A percentile compares a stretch with the other conserved stretches of the same genome.
Conservation (phyloP, 129 eudicot species). For the Chrysanthemum makinoi region DNA sequence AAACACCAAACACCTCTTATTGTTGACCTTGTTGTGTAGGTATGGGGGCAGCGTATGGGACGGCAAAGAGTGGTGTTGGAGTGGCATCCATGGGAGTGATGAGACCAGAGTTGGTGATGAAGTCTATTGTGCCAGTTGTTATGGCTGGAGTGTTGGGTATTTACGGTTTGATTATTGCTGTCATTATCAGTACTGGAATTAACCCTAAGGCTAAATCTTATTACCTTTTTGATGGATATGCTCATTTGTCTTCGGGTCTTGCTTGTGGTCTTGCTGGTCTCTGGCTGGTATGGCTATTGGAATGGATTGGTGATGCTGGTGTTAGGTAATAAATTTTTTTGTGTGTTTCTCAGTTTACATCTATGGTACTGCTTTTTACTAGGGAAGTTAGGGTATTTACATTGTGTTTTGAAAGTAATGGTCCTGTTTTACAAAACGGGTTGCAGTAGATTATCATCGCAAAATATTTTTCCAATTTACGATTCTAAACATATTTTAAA, state of each 20-base stretch:
- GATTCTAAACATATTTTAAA: too few relatives aligned
- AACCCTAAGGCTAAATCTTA: constrained; percentile 83
- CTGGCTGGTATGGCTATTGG: constrained; percentile 91
- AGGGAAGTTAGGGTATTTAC: too few relatives aligned
- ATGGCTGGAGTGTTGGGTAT: constrained; percentile 93
- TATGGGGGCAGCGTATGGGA: constrained; percentile 90
- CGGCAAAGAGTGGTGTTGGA: constrained; percentile 92
- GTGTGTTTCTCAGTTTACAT: background rate
- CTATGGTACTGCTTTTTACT: background rate
- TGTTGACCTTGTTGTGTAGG: constrained; percentile 33
- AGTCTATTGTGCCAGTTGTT: constrained; percentile 88
- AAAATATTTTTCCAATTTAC: too few relatives aligned
- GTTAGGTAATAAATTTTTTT: too few relatives aligned
- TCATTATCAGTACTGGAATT: constrained; percentile 80
- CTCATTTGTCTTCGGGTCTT: constrained; percentile 79
- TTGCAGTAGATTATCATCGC: too few relatives aligned
- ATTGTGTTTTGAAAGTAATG: too few relatives aligned
- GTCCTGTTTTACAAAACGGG: too few relatives aligned
- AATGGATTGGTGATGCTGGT: constrained; percentile 83
- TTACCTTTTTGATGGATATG: constrained; percentile 76
- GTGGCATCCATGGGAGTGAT: constrained; percentile 94
- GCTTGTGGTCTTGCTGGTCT: constrained; percentile 90
- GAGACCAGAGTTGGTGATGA: constrained; percentile 91
- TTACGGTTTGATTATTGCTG: constrained; percentile 83
- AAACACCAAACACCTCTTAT: too few relatives aligned